Base-by-base conservation (phyloP, 148 eudicot species). In the Rhododendron mucronatum region DNA sequence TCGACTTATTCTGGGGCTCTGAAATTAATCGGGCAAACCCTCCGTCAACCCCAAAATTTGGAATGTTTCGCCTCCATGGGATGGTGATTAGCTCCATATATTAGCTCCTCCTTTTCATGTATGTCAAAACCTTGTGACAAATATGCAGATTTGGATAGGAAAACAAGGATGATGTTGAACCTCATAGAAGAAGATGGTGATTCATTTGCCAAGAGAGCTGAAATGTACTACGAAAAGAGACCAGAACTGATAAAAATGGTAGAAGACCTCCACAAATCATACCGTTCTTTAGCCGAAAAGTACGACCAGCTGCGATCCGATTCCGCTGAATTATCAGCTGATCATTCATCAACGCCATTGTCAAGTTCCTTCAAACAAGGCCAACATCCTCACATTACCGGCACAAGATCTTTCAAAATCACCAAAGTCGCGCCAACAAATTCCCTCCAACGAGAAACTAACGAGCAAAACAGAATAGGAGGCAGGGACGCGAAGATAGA, bases 201-300 rank as follows among this genome's bases (percentile, higher is more conserved):
- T 63, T 81, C 87, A 61, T 88, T 88, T 77, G 85, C 78, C 16
- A 61, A 85, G 85, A 85, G 83, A 82, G 89, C 89, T 7, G 87
- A 88, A 50, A 88, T 85, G 85, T 88, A 47, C 75, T 88, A 88
- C 89, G 50, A 85, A 39, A 88, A 41, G 55, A 82, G 85, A 55
- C 87, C 89, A 15, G 69, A 82, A 48, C 59, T 88, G 67, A 85
- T 82, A 18, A 76, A 85, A 63, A 74, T 61, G 65, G 55, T 85
- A 5, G 63, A 88, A 85, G 89, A 88, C 7, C 26, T 82, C n/a
- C 87, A 88, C 65, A 77, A 63, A 75, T 85, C 89, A 3, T 88
- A 81, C 47, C 85, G 78, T 3, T 85, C 51, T 63, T 47, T 85
- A 61, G 87, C 89, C 20, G 85, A 82, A 63, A 85, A 85, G 33